phyloP scores from a whole-genome alignment of 495 filamentous ascomycete species.

The Apiosordaria backusii region DNA sequence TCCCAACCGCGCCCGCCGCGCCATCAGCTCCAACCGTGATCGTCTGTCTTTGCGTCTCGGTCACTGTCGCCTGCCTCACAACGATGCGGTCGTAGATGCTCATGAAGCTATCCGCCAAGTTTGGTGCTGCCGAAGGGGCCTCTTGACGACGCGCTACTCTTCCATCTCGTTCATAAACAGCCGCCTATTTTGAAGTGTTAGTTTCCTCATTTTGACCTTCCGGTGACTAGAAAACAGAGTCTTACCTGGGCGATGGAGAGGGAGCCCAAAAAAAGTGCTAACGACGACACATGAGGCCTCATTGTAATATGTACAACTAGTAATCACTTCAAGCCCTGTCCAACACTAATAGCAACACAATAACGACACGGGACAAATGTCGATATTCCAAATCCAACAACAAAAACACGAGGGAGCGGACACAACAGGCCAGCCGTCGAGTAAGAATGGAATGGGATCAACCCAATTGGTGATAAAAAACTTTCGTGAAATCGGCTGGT shows the following conservation, averaged over 20 bases:
- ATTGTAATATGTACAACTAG: conserved; percentile 31
- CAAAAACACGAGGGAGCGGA: conserved; percentile 12
- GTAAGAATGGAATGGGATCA: conserved; percentile 25
- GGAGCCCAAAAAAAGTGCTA: conserved; percentile 36
- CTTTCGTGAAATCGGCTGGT: background rate
- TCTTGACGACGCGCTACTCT: conserved; percentile 16
- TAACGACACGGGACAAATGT: background rate
- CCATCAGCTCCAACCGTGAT: conserved; percentile 31
- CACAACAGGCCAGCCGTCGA: conserved; percentile 39
- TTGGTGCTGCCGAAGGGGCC: background rate
- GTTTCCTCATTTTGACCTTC: background rate
- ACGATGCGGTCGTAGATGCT: conserved; percentile 18
- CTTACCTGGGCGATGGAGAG: conserved; percentile 42
- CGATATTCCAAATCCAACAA: background rate
- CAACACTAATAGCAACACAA: conserved; percentile 10
- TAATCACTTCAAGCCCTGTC: background rate
- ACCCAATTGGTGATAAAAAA: conserved; percentile 19
- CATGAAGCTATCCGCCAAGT: conserved; percentile 17
- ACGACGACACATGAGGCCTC: conserved; percentile 32
- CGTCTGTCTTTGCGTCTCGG: conserved; percentile 37
- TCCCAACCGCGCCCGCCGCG: conserved; percentile 23
- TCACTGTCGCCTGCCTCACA: conserved; percentile 32
- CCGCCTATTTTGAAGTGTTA: conserved; percentile 31
- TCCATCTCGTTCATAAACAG: conserved; percentile 31
- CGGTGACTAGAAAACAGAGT: conserved; percentile 2